Evolutionary conservation across 495 filamentous ascomycete species (phyloP).

Genomic region (Penicillium paradoxum): DNA sequence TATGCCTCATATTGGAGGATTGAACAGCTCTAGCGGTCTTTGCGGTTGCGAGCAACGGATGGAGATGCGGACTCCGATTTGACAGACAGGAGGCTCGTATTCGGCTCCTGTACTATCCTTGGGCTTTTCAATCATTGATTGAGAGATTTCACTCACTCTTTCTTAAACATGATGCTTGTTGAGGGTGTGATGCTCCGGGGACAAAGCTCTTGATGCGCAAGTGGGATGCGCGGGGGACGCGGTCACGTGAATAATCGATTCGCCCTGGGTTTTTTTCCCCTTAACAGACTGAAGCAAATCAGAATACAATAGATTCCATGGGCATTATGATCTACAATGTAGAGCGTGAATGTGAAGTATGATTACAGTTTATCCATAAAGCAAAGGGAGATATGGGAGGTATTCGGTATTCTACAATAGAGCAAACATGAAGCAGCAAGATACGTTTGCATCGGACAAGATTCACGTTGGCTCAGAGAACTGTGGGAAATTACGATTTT

Average conservation of each 20-base stretch:
- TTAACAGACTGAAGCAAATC: neutral
- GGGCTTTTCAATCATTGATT: neutral
- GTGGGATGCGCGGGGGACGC: constrained; percentile 32
- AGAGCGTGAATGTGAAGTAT: too few species aligned
- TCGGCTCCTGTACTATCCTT: neutral
- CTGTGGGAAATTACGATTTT: too few species aligned
- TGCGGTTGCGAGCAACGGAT: neutral
- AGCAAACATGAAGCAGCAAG: too few species aligned
- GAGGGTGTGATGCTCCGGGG: constrained; percentile 7
- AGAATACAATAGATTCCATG: neutral
- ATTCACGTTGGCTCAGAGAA: too few species aligned
- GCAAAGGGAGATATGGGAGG: too few species aligned
- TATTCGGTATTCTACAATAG: too few species aligned
- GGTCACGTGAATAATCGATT: constrained; percentile 19
- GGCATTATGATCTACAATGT: too few species aligned
- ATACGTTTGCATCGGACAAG: too few species aligned
- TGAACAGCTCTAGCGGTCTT: constrained; percentile 1
- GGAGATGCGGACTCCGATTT: neutral
- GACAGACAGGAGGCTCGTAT: neutral
- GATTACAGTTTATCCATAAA: too few species aligned
- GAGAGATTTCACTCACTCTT: constrained; percentile 57
- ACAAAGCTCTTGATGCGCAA: constrained; percentile 15
- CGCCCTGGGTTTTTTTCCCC: too few species aligned
- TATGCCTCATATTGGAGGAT: neutral
- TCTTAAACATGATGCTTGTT: constrained; percentile 72